These are phyloP conservation scores for Xylaria telfairii DNA, from an alignment of 495 filamentous ascomycete species.

Conservation along the genomic window DNA sequence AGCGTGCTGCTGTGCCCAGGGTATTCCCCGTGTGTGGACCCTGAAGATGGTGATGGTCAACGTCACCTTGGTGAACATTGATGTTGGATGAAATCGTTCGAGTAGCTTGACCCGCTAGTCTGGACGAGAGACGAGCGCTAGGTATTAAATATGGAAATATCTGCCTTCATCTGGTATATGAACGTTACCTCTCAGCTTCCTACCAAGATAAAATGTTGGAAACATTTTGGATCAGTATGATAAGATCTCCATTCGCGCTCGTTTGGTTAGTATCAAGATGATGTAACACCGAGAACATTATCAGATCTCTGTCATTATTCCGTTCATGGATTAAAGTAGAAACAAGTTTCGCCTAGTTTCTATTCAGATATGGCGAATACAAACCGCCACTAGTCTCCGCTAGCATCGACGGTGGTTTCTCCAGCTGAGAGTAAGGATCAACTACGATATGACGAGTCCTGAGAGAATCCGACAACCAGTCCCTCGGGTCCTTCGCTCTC, in stretches of 20 bases:
- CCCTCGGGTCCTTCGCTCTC: not conserved
- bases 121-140: not conserved
- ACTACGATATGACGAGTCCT: not conserved
- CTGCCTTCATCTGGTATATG: not conserved
- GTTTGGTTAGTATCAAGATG: not conserved
- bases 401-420: not conserved
- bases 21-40: conserved; percentile 14
- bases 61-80: conserved; percentile 3
- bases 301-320: not conserved
- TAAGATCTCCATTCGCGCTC: not conserved
- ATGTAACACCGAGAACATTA: not conserved
- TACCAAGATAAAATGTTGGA: not conserved
- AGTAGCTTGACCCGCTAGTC: not conserved
- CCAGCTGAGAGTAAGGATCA: not conserved
- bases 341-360: not conserved
- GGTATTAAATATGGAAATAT: not conserved
- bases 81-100: not conserved
- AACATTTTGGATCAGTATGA: not conserved
- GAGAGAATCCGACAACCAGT: not conserved
- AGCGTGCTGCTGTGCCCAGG: conserved; percentile 5
- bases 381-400: not conserved
- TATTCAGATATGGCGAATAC: not conserved
- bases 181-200: not conserved
- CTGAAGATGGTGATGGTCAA: not conserved
- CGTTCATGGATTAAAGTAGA: not conserved